phyloP scores from a whole-genome alignment of 179 eudicot genomes.

The Beta lomatogona region DNA sequence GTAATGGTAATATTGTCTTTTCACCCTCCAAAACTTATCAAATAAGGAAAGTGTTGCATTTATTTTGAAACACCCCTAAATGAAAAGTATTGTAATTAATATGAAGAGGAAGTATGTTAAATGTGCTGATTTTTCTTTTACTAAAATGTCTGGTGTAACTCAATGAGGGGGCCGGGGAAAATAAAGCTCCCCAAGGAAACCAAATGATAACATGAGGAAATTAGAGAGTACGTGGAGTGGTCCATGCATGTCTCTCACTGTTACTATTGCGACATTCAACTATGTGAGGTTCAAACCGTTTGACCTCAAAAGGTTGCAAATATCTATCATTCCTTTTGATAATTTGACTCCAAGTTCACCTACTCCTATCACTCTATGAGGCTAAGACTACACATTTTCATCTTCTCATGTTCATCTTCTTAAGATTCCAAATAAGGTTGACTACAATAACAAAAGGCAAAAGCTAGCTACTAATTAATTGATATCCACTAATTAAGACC shows the following conservation, averaged over 20 bases:
- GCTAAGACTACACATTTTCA: background rate
- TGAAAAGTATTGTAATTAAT: too few species aligned
- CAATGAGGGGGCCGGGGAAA: too few species aligned
- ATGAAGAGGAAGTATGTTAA: too few species aligned
- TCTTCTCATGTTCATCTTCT: background rate
- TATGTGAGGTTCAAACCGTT: constrained; percentile 13
- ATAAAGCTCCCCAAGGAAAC: background rate
- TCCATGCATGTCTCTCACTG: constrained; percentile 2
- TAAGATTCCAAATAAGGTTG: background rate
- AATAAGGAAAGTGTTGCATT: too few species aligned
- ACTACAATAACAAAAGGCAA: background rate
- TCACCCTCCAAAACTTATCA: too few species aligned
- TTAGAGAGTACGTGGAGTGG: background rate
- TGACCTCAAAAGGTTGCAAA: background rate
- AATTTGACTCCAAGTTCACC: background rate
- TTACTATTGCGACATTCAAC: constrained; percentile 5
- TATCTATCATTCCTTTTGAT: background rate
- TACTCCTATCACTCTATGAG: background rate
- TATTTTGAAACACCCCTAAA: too few species aligned
- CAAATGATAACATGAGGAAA: background rate
- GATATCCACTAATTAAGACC: too few species aligned
- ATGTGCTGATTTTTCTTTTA: too few species aligned
- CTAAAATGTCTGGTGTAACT: too few species aligned
- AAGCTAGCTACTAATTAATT: background rate
- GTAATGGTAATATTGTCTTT: too few species aligned